Percentiles rank a stretch among this genome's conserved stretches.
These are phyloP conservation scores for Eucalyptus pauciflora DNA, from an alignment of 345 rosid species.

Conservation along the genomic window DNA sequence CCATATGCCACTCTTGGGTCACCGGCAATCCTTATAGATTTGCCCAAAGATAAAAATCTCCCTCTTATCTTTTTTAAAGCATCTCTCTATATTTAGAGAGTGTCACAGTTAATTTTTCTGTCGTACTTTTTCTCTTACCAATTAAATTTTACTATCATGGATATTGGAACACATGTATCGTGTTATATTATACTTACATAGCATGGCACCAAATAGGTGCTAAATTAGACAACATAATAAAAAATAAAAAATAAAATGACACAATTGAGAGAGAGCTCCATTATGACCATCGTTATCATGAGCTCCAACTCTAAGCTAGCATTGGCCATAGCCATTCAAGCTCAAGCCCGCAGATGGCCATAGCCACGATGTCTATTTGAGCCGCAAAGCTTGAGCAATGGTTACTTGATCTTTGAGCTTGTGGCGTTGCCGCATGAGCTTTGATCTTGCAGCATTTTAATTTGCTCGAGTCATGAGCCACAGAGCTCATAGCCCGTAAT, in stretches of 20 bases:
- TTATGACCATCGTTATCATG: background rate
- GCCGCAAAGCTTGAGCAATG: background rate
- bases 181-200: too few species aligned
- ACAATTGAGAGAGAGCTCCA: constrained; percentile 12
- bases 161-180: too few species aligned
- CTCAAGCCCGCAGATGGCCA: background rate
- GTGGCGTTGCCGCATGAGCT: background rate
- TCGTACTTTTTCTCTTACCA: too few species aligned
- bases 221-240: background rate
- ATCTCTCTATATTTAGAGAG: too few species aligned
- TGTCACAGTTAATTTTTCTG: too few species aligned
- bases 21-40: too few species aligned
- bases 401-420: background rate
- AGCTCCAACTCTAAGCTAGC: background rate
- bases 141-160: too few species aligned
- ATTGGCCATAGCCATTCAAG: background rate
- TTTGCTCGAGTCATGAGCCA: background rate
- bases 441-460: too few species aligned
- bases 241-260: background rate
- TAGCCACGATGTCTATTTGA: background rate
- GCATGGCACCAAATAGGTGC: background rate
- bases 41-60: too few species aligned
- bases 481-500: background rate
- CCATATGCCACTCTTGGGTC: too few species aligned
- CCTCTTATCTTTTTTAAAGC: too few species aligned